Base-by-base conservation (phyloP, 257 asterid species). In the Primulina huaijiensis region DNA sequence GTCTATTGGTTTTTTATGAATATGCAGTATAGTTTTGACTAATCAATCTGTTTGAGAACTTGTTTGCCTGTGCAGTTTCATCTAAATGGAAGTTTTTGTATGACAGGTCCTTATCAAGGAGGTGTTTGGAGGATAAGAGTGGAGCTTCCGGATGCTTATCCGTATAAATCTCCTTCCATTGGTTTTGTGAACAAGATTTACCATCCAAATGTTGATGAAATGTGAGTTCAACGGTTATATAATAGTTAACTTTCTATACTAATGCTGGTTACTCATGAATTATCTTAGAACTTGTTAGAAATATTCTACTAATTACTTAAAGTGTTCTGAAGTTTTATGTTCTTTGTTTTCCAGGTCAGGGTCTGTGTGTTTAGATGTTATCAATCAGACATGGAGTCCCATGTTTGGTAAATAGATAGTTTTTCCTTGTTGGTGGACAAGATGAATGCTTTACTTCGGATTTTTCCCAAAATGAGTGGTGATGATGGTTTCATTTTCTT, bases 371-470 rank as follows among this genome's bases (percentile, higher is more conserved):
- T 84, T 92, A 72, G 97, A 92, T 72, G 98, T 92, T 64, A 92
- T 92, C 80, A 92, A 88, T 77, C 98, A 92, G 84, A 82, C 92
- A 11, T 92, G 97, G 98, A 92, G 97, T 74, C 98, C 98, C 46
- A 92, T 90, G 97, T 92, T 92, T 67, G 98, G 98, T 92, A 79
- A 78, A 79, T 70, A 34, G 52, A 67, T 10, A 9, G 19, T 3
- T 67, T 40, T 4, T 38, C 33, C 53, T 34, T 17, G 10, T 60
- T 55, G 35, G 20, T 19, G 21, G n/a, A 31, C 10, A 52, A 16
- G 29, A 56, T 72, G 62, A 25, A 67, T 68, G n/a, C 53, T 75
- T 43, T 75, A 61, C 30, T 30, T 38, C 53, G 33, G 27, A 16
- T 34, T 33, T 30, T 73, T 27, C 30, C 37, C 29, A 31, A 68